A percentile compares a stretch with the other conserved stretches of the same genome.
Evolutionary conservation across 2,329 filamentous ascomycete genomes (phyloP).

Genomic region (Thelonectria blattea): DNA sequence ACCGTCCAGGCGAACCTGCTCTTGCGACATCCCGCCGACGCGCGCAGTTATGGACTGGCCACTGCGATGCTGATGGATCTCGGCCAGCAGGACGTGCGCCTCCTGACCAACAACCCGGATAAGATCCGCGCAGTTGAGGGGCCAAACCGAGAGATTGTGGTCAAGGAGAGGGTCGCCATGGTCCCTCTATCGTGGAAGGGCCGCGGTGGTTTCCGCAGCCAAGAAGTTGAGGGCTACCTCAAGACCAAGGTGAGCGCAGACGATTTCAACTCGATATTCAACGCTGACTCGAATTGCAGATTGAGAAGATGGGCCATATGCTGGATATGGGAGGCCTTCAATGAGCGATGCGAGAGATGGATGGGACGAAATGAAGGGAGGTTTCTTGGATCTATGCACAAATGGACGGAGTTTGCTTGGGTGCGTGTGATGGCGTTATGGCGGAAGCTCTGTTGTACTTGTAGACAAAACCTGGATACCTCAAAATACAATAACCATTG

Average conservation of each 20-base stretch:
- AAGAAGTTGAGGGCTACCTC: constrained; percentile 92
- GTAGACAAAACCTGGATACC: constrained; percentile 32
- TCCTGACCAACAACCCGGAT: constrained; percentile 97
- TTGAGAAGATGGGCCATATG: constrained; percentile 89
- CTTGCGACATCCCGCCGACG: constrained; percentile 90
- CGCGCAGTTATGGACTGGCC: constrained; percentile 92
- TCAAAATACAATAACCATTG: constrained; percentile 3
- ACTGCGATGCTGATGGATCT: constrained; percentile 93
- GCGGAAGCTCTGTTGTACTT: constrained; percentile 29
- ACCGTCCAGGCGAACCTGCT: constrained; percentile 96
- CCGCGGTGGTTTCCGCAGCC: constrained; percentile 80
- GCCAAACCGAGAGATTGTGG: constrained; percentile 83
- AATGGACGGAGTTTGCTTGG: constrained; percentile 33
- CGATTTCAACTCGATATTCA: no score
- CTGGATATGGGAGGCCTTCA: constrained; percentile 57
- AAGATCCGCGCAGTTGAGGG: constrained; percentile 96
- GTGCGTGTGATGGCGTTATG: constrained; percentile 35
- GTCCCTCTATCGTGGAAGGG: constrained; percentile 93
- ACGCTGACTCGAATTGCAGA: constrained; percentile 55
- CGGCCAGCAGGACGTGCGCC: constrained; percentile 75
- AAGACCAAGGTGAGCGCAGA: constrained; percentile 80
- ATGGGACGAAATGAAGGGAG: neutral
- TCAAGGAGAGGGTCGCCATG: constrained; percentile 93
- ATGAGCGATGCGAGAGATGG: neutral
- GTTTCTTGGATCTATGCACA: constrained; percentile 22